Evolutionary conservation across 2,329 filamentous ascomycete species (phyloP).

Genomic region (Fusarium multiceps): DNA sequence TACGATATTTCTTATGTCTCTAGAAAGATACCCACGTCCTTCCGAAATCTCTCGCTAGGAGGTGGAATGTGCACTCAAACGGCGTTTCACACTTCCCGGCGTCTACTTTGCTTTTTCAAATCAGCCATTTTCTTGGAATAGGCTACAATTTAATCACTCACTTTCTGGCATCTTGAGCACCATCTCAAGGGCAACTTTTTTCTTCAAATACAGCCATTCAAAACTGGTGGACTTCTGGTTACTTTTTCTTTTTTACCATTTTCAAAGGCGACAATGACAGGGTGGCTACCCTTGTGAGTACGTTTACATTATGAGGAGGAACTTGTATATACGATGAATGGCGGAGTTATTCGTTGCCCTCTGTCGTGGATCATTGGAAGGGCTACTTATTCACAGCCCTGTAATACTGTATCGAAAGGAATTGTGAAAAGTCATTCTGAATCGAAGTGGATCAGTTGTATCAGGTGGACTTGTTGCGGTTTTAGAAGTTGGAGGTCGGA

Average conservation of each 20-base stretch:
- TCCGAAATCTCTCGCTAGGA: conserved; percentile 45
- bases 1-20: conserved; percentile 36
- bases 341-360: conserved; percentile 14
- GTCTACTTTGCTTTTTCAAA: conserved; percentile 20
- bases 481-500: conserved; percentile 30
- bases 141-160: conserved; percentile 33
- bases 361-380: conserved; percentile 18
- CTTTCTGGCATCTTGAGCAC: conserved; percentile 6
- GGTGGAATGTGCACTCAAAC: conserved; percentile 41
- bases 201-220: not conserved
- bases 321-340: conserved; percentile 44
- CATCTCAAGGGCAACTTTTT: conserved; percentile 2
- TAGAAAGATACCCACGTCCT: conserved; percentile 47
- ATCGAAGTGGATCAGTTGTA: conserved; percentile 3
- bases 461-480: conserved; percentile 1
- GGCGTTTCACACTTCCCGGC: conserved; percentile 35
- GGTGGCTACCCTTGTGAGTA: conserved; percentile 18
- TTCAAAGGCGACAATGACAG: conserved; percentile 20
- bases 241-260: conserved; percentile 2
- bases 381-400: conserved; percentile 10
- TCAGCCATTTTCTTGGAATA: not conserved
- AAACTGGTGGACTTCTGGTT: conserved; percentile 19
- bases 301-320: conserved; percentile 45
- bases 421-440: conserved; percentile 4
- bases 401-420: conserved; percentile 21